These are phyloP conservation scores for Hypoxylon sp. DNA, from an alignment of 2,329 filamentous ascomycete genomes.

Conservation along the genomic window DNA sequence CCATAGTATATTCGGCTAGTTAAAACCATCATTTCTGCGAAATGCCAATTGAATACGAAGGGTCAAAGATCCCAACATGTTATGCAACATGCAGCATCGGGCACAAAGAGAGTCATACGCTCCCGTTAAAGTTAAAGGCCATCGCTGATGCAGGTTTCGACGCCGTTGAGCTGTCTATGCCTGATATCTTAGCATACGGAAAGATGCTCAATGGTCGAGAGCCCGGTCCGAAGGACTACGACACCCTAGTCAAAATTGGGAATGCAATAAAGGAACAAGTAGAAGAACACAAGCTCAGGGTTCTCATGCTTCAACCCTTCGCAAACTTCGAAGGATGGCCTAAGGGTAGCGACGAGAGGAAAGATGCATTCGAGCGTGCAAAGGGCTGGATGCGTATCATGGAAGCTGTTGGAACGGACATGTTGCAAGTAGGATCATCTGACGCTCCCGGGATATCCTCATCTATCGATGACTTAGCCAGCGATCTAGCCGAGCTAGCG, in stretches of 20 bases:
- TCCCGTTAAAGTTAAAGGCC: conserved; percentile 73
- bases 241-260: conserved; percentile 69
- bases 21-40: conserved; percentile 7
- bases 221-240: conserved; percentile 71
- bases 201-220: conserved; percentile 63
- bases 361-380: conserved; percentile 74
- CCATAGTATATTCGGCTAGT: background rate
- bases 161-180: conserved; percentile 81
- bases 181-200: conserved; percentile 77
- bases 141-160: conserved; percentile 76
- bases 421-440: conserved; percentile 78
- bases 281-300: conserved; percentile 67
- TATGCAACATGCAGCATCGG: conserved; percentile 55
- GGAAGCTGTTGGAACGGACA: conserved; percentile 76
- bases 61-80: conserved; percentile 49
- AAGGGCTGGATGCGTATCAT: conserved; percentile 80
- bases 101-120: conserved; percentile 60
- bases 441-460: conserved; percentile 72
- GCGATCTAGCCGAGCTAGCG: conserved; percentile 74
- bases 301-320: conserved; percentile 83
- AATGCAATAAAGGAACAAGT: conserved; percentile 69
- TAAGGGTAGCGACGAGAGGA: conserved; percentile 68
- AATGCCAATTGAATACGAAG: conserved; percentile 51
- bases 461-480: conserved; percentile 66
- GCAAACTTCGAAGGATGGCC: conserved; percentile 84